Conservation (phyloP, 345 rosid species). For the Trapa bicornis region DNA sequence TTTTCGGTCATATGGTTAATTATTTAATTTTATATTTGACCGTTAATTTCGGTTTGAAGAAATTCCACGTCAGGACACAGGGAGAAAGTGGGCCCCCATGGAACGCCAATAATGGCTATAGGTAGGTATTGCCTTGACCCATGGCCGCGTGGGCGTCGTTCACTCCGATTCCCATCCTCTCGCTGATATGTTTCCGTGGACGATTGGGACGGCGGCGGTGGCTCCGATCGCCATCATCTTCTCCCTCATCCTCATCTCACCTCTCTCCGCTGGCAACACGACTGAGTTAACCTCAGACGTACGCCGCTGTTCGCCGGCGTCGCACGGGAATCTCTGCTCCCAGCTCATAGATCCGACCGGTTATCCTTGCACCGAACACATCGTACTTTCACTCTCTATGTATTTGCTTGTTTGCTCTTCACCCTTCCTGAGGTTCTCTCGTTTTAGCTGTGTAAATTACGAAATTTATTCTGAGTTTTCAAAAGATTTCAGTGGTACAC, state of each 20-base stretch:
- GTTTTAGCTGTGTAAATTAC: background rate
- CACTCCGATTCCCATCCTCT: background rate
- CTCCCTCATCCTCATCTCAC: conserved; percentile 11
- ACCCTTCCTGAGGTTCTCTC: background rate
- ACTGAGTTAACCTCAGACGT: conserved; percentile 5
- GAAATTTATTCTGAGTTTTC: background rate
- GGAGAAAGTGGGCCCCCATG: background rate
- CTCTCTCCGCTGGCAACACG: conserved; percentile 12
- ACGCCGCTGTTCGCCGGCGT: conserved; percentile 20
- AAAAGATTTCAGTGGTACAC: background rate
- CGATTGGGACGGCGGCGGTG: background rate
- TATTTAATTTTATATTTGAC: background rate
- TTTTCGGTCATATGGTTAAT: no score
- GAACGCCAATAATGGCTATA: background rate
- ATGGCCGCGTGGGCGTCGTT: background rate
- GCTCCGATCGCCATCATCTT: background rate
- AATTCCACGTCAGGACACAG: background rate
- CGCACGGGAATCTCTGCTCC: conserved; percentile 33
- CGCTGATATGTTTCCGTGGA: conserved; percentile 5
- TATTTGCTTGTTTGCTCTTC: background rate
- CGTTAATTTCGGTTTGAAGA: background rate
- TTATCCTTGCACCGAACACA: conserved; percentile 67
- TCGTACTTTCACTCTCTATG: conserved; percentile 29
- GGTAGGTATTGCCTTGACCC: background rate
- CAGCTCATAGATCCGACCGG: conserved; percentile 55